These are phyloP conservation scores for Sphaerostilbella broomeana DNA, from an alignment of 2,329 filamentous ascomycete genomes.

Conservation along the genomic window DNA sequence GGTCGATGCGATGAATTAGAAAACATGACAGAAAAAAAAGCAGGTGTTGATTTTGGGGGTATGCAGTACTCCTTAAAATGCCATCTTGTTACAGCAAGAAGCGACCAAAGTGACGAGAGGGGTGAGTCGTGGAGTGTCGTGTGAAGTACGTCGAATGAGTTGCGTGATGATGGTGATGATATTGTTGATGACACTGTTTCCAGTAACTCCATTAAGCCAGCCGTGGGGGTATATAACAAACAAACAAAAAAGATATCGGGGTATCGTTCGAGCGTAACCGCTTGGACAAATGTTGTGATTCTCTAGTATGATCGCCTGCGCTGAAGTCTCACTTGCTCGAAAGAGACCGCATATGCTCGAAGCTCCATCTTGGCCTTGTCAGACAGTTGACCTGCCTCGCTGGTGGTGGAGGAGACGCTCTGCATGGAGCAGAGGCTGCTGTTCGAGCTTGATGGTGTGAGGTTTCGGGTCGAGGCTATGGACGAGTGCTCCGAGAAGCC, in stretches of 20 bases:
- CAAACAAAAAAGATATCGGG: constrained; percentile 3
- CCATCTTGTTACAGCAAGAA: constrained; percentile 38
- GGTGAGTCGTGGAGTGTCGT: constrained; percentile 17
- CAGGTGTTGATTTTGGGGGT: constrained; percentile 34
- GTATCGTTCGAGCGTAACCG: not conserved
- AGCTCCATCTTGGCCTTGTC: constrained; percentile 74
- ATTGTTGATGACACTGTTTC: not conserved
- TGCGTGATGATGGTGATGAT: constrained; percentile 20
- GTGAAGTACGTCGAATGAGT: constrained; percentile 24
- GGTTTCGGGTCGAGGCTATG: constrained; percentile 29
- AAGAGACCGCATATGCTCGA: constrained; percentile 78
- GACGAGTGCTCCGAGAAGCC: constrained; percentile 20
- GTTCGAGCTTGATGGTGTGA: constrained; percentile 72
- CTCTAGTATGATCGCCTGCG: constrained; percentile 50
- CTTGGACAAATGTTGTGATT: not conserved
- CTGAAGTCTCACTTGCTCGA: constrained; percentile 68
- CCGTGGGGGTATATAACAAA: constrained; percentile 4
- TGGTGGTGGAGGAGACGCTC: constrained; percentile 47
- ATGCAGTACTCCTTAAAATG: constrained; percentile 45
- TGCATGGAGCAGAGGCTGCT: constrained; percentile 76
- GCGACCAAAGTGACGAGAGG: constrained; percentile 17
- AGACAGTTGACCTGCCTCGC: constrained; percentile 55
- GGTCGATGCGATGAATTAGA: constrained; percentile 18
- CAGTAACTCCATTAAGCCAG: constrained; percentile 1
- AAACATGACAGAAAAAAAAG: constrained; percentile 22